Percentiles rank a stretch among this genome's conserved stretches.
Conservation (phyloP, 1,284 basidiomycete genomes). For the Rhizoctonia solani region DNA sequence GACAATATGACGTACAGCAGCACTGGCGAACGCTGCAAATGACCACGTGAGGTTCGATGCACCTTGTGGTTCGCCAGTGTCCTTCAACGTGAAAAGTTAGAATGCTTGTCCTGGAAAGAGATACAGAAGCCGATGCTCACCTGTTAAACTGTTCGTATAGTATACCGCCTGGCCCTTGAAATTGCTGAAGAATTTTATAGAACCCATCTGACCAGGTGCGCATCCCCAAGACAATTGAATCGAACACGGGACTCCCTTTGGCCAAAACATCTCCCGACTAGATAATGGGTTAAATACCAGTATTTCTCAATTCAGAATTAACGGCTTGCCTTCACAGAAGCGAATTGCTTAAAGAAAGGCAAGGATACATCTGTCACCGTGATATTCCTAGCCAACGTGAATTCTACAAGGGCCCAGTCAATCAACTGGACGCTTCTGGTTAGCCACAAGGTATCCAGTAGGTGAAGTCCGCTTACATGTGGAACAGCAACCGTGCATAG, state of each 20-base stretch:
- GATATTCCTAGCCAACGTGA: slow-evolving; percentile 40
- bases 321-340: neutral
- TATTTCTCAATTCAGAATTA: neutral
- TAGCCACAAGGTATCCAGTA: neutral
- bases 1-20: slow-evolving; percentile 33
- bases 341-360: slow-evolving; percentile 46
- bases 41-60: slow-evolving; percentile 50
- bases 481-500: slow-evolving; percentile 49
- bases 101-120: neutral
- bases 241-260: slow-evolving; percentile 35
- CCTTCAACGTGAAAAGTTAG: slow-evolving; percentile 26
- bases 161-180: slow-evolving; percentile 42
- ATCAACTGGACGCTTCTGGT: slow-evolving; percentile 37
- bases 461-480: slow-evolving; percentile 41
- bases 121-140: slow-evolving; percentile 39
- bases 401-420: slow-evolving; percentile 42
- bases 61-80: slow-evolving; percentile 42
- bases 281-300: neutral
- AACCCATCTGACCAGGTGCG: slow-evolving; percentile 45
- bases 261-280: slow-evolving; percentile 22
- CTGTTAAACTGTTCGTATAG: slow-evolving; percentile 50
- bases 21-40: slow-evolving; percentile 46
- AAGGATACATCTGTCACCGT: slow-evolving; percentile 39
- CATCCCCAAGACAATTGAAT: slow-evolving; percentile 41
- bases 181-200: slow-evolving; percentile 42